phyloP scores from a whole-genome alignment of 1,284 basidiomycete species.

The Hortiboletus rubellus region DNA sequence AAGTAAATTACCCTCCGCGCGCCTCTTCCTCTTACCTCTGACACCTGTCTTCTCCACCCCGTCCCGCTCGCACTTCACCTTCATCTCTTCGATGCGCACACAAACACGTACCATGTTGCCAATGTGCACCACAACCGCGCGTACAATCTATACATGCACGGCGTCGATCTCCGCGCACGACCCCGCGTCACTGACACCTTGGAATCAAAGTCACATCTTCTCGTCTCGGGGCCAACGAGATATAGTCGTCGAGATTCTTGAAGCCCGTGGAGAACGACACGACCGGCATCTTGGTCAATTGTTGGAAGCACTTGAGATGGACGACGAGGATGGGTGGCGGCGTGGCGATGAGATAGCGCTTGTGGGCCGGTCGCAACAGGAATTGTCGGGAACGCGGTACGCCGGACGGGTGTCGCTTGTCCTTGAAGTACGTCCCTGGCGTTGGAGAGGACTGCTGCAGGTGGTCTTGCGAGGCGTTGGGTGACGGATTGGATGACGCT shows the following conservation, averaged over 20 bases:
- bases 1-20: too few relatives aligned
- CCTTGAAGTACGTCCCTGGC: neutral
- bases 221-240: constrained; percentile 82
- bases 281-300: constrained; percentile 52
- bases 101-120: constrained; percentile 73
- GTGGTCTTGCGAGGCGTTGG: constrained; percentile 30
- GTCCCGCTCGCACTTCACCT: too few relatives aligned
- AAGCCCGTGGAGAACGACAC: constrained; percentile 63
- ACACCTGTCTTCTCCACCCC: too few relatives aligned
- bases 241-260: constrained; percentile 86
- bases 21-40: too few relatives aligned
- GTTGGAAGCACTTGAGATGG: constrained; percentile 93
- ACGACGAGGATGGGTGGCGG: constrained; percentile 89
- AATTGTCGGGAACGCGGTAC: constrained; percentile 56
- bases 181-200: constrained; percentile 35
- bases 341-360: constrained; percentile 87
- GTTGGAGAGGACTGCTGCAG: constrained; percentile 19
- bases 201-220: constrained; percentile 60
- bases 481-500: constrained; percentile 38
- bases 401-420: constrained; percentile 21
- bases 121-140: constrained; percentile 89
- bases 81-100: too few relatives aligned
- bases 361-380: constrained; percentile 82
- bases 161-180: constrained; percentile 41
- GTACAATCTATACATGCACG: constrained; percentile 72